Evolutionary conservation across 2,329 filamentous ascomycete species (phyloP).

Genomic region (Lasiodiplodia theobromae): DNA sequence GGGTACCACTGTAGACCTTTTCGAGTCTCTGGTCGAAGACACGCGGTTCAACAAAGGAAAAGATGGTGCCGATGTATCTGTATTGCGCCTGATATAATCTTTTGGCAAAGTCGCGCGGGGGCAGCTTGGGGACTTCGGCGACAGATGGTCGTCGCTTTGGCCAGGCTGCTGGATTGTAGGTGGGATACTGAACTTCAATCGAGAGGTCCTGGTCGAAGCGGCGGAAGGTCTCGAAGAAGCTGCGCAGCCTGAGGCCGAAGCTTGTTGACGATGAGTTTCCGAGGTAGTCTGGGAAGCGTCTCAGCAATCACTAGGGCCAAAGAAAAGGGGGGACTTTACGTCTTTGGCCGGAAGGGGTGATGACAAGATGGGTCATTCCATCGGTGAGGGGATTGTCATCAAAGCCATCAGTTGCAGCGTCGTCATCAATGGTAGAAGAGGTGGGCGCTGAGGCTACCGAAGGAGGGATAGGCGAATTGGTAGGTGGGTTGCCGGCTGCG

Average conservation of each 20-base stretch:
- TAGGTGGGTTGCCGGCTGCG: conserved; percentile 6
- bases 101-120: conserved; percentile 59
- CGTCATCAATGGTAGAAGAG: background rate
- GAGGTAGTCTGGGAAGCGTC: conserved; percentile 33
- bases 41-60: conserved; percentile 58
- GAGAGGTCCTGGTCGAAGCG: conserved; percentile 46
- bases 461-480: background rate
- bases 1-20: conserved; percentile 53
- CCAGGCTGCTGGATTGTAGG: conserved; percentile 47
- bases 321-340: background rate
- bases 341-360: conserved; percentile 29
- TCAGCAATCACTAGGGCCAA: background rate
- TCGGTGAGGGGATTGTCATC: conserved; percentile 29
- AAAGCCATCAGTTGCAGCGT: conserved; percentile 15
- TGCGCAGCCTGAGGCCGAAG: conserved; percentile 35
- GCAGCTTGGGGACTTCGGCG: conserved; percentile 45
- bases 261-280: conserved; percentile 38
- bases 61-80: conserved; percentile 65
- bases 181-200: conserved; percentile 40
- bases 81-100: conserved; percentile 61
- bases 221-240: conserved; percentile 35
- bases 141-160: conserved; percentile 44
- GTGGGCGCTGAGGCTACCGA: background rate
- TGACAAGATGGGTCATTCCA: conserved; percentile 28
- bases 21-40: conserved; percentile 57